phyloP scores from a whole-genome alignment of 371 early-diverging fungal species.

The Fennellomyces sp. region DNA sequence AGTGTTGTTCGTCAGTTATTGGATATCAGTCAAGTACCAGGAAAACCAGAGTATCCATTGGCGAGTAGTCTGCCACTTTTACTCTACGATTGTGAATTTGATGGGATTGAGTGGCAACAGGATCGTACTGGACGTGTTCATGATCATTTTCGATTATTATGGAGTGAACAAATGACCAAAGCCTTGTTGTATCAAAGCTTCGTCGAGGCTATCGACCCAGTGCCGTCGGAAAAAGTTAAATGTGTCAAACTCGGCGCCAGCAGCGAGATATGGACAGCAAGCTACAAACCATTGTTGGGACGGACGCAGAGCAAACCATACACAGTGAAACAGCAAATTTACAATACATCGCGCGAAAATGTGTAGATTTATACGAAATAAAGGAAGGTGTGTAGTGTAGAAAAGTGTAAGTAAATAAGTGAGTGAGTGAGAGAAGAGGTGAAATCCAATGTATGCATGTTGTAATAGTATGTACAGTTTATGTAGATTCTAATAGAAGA shows the following conservation, averaged over 20 bases:
- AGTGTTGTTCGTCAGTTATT: slow-evolving; percentile 35
- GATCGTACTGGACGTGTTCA: slow-evolving; percentile 34
- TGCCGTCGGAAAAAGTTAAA: slow-evolving; percentile 5
- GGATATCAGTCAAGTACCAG: slow-evolving; percentile 28
- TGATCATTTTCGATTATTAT: slow-evolving; percentile 48
- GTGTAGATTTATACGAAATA: slow-evolving; percentile 15
- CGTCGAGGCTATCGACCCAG: background rate
- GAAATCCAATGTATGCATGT: background rate
- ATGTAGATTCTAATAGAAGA: slow-evolving; percentile 6
- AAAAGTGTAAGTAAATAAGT: background rate
- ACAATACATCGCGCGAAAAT: slow-evolving; percentile 33
- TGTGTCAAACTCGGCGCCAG: slow-evolving; percentile 35
- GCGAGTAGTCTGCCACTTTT: slow-evolving; percentile 87
- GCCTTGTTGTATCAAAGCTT: slow-evolving; percentile 27
- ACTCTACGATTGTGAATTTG: slow-evolving; percentile 83
- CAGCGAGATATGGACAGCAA: slow-evolving; percentile 25
- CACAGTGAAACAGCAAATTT: slow-evolving; percentile 34
- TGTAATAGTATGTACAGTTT: slow-evolving; percentile 14
- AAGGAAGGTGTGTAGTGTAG: background rate
- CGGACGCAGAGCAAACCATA: slow-evolving; percentile 39
- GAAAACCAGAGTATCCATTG: slow-evolving; percentile 51
- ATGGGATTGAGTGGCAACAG: slow-evolving; percentile 56
- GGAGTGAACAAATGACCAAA: slow-evolving; percentile 55
- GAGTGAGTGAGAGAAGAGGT: background rate
- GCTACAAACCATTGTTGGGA: slow-evolving; percentile 27